Conservation (phyloP, 768 basidiomycete species). For the Suillus cothurnatus region DNA sequence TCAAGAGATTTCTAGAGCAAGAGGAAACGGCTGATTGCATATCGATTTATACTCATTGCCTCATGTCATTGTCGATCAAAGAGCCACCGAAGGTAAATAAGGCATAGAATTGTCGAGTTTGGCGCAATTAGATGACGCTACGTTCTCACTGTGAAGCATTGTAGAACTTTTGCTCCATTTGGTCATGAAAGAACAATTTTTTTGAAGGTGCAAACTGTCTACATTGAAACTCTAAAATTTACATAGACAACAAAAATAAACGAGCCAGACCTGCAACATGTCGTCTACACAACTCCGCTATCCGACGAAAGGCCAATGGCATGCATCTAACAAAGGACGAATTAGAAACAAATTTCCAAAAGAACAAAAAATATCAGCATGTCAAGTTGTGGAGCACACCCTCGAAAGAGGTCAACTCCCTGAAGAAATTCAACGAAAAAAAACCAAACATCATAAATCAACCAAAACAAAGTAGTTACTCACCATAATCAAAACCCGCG, state of each 20-base stretch:
- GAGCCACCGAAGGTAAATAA: background rate
- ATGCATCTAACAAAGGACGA: background rate
- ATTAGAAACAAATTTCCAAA: slow-evolving; percentile 13
- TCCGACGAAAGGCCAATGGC: background rate
- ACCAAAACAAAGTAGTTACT: slow-evolving; percentile 23
- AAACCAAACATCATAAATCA: slow-evolving; percentile 56
- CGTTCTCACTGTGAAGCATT: background rate
- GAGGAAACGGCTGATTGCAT: background rate
- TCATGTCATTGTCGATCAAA: slow-evolving; percentile 3
- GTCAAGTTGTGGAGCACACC: slow-evolving; percentile 81
- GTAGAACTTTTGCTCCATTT: background rate
- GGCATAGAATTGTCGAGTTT: background rate
- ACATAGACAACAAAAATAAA: background rate
- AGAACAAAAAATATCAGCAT: slow-evolving; percentile 29
- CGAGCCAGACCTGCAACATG: background rate
- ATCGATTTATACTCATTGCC: background rate
- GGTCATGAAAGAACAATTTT: background rate
- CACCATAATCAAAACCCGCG: slow-evolving; percentile 17
- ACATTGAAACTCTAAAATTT: background rate
- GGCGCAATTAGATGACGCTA: background rate
- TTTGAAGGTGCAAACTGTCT: background rate
- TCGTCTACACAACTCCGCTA: background rate
- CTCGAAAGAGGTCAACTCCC: slow-evolving; percentile 70
- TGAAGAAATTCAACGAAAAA: slow-evolving; percentile 86
- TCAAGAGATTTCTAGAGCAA: background rate